These are phyloP conservation scores for Tripterygium wilfordii DNA, from an alignment of 177 flowering plant genomes.

Conservation along the genomic window DNA sequence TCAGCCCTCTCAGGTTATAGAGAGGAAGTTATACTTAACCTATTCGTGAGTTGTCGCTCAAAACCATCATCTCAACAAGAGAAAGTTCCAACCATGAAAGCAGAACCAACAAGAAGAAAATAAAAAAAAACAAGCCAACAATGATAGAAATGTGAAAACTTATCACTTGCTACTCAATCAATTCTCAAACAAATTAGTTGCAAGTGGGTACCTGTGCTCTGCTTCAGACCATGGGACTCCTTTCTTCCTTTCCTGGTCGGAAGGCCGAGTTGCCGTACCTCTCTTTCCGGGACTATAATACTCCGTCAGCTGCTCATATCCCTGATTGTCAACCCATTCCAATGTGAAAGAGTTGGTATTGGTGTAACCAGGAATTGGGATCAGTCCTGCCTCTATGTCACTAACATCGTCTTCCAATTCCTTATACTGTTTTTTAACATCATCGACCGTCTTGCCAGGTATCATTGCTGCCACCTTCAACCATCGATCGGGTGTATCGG, in stretches of 20 bases:
- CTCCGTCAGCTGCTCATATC: constrained; percentile 26
- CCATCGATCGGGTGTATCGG: constrained; percentile 80
- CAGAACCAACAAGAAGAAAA: too few species aligned
- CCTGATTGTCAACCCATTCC: constrained; percentile 38
- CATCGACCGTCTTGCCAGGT: constrained; percentile 68
- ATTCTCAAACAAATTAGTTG: too few species aligned
- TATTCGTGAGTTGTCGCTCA: too few species aligned
- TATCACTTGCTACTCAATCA: too few species aligned
- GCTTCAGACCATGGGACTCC: constrained; percentile 88
- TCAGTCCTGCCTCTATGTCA: constrained; percentile 64
- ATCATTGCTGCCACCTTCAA: constrained; percentile 61
- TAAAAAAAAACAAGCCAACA: too few species aligned
- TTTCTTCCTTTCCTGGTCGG: constrained; percentile 75
- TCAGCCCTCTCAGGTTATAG: too few species aligned
- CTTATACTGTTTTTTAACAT: constrained; percentile 57
- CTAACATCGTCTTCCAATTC: constrained; percentile 65
- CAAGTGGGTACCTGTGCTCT: constrained; percentile 59
- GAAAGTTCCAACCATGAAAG: too few species aligned
- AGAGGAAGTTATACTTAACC: too few species aligned
- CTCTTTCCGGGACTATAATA: constrained; percentile 32
- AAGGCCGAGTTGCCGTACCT: constrained; percentile 24
- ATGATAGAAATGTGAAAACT: too few species aligned
- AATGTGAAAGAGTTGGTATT: constrained; percentile 45
- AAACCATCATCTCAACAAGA: too few species aligned
- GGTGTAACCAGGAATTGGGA: constrained; percentile 55